These are phyloP conservation scores for Penicillium paradoxum DNA, from an alignment of 495 filamentous ascomycete species.

Conservation along the genomic window DNA sequence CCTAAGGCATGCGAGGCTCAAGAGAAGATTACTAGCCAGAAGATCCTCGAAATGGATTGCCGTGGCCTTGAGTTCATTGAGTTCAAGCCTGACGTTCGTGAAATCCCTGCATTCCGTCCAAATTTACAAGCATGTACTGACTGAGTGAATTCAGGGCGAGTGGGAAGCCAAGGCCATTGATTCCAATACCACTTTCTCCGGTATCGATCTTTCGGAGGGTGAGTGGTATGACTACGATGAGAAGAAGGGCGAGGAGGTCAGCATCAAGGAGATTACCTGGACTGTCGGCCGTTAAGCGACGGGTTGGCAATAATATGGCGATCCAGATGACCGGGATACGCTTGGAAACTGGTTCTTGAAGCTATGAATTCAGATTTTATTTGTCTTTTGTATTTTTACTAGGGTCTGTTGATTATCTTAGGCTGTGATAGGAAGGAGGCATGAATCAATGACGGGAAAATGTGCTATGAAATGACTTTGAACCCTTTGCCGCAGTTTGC, in stretches of 20 bases:
- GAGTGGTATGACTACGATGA: constrained; percentile 92
- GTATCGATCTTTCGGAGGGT: constrained; percentile 75
- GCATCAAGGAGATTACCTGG: constrained; percentile 90
- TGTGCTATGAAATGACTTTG: background rate
- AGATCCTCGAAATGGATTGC: constrained; percentile 86
- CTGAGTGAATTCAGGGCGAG: constrained; percentile 55
- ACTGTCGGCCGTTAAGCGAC: constrained; percentile 52
- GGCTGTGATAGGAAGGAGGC: background rate
- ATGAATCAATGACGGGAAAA: background rate
- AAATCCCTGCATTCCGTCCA: background rate
- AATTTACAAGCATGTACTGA: background rate
- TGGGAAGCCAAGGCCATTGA: constrained; percentile 82
- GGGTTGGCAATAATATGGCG: background rate
- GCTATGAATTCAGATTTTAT: background rate
- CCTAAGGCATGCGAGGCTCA: constrained; percentile 62
- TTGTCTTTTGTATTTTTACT: constrained; percentile 14
- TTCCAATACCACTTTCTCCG: constrained; percentile 69
- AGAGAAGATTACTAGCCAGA: constrained; percentile 62
- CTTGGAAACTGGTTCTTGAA: background rate
- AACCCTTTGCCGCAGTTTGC: background rate
- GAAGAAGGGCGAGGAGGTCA: constrained; percentile 73
- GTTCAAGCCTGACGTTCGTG: constrained; percentile 77
- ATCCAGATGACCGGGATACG: background rate
- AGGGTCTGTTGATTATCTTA: background rate
- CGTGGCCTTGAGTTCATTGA: constrained; percentile 87